Conservation (phyloP, 805 yeast genomes). For the Barnettozyma wickerhamii region DNA sequence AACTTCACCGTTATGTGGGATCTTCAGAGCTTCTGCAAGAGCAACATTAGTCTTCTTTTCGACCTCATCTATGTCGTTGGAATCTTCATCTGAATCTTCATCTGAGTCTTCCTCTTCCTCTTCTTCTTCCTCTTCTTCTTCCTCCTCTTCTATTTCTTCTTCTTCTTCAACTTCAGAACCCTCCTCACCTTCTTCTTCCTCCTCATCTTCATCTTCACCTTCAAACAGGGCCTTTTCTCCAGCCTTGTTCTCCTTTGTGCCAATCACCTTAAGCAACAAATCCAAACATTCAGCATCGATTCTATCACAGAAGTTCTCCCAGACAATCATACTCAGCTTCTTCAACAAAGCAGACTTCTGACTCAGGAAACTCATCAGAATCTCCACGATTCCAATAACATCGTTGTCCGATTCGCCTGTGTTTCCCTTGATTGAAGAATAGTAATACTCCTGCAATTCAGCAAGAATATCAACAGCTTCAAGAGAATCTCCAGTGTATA, state of each 20-base stretch:
- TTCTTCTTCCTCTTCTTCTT: slow-evolving; percentile 29
- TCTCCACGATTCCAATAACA: slow-evolving; percentile 52
- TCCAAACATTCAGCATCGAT: slow-evolving; percentile 42
- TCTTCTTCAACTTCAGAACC: slow-evolving; percentile 30
- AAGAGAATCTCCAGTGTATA: slow-evolving; percentile 61
- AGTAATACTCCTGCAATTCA: slow-evolving; percentile 64
- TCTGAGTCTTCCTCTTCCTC: slow-evolving; percentile 21
- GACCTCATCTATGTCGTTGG: slow-evolving; percentile 32
- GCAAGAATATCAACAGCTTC: slow-evolving; percentile 73
- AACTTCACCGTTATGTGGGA: slow-evolving; percentile 45
- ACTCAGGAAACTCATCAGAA: slow-evolving; percentile 51
- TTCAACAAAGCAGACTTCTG: slow-evolving; percentile 55
- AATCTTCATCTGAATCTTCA: slow-evolving; percentile 30
- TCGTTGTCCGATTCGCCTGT: slow-evolving; percentile 36
- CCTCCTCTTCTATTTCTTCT: slow-evolving; percentile 24
- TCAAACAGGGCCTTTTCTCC: slow-evolving; percentile 79
- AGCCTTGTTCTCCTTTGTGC: slow-evolving; percentile 70
- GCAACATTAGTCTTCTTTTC: slow-evolving; percentile 57
- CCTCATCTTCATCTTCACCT: slow-evolving; percentile 47
- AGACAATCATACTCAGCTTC: slow-evolving; percentile 49
- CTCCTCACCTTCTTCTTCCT: slow-evolving; percentile 39
- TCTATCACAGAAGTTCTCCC: slow-evolving; percentile 51
- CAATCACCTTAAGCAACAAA: slow-evolving; percentile 49
- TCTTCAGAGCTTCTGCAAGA: slow-evolving; percentile 66
- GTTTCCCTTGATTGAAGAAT: slow-evolving; percentile 33